Evolutionary conservation across 345 rosid species (phyloP), one percentile per base, ranked within the genome.

Genomic region (Gossypium anomalum): DNA sequence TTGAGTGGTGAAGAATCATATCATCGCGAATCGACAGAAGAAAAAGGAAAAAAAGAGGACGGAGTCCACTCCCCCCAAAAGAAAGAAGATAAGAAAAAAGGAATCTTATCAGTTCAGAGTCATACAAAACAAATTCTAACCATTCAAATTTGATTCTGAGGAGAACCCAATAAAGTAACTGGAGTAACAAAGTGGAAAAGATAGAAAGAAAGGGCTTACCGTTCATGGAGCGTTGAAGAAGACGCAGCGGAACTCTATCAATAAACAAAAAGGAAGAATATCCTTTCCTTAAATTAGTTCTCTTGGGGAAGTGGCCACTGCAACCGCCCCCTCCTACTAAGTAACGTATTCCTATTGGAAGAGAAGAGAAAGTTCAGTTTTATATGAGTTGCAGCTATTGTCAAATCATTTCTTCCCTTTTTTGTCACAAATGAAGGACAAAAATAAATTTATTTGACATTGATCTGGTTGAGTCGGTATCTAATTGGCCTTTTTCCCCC

Each of bases 161-260:
- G 22, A 47, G 34, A 19, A 27, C 52, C 49, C 49, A 71, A 43
- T 49, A 27, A 49, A 52, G 60, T n/a, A 63, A n/a, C 16, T 15
- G 44, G 45, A 3, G 14, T 34, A 44, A 63, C 4, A 44, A 19
- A 56, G 65, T 3, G 61, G 9, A 64, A 25, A 44, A 62, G 41
- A 34, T 34, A 59, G 43, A 75, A 47, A 58, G 48, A 53, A 5
- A 62, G 43, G 15, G 41, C 38, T 45, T 8, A 79, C 81, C 78
- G 12, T 71, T 45, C 76, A 79, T 75, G 71, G 13, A 62, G 68
- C 20, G 43, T 13, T 58, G 43, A 27, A 70, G 73, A 70, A 17
- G 73, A 17, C 1, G 38, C 67, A 0, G 55, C 3, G 56, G 10
- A 38, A 48, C 14, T 48, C 43, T 13, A 15, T 14, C 43, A 44